Base-by-base conservation (phyloP, 805 yeast genomes). In the Helenozyma baotianmanensis region DNA sequence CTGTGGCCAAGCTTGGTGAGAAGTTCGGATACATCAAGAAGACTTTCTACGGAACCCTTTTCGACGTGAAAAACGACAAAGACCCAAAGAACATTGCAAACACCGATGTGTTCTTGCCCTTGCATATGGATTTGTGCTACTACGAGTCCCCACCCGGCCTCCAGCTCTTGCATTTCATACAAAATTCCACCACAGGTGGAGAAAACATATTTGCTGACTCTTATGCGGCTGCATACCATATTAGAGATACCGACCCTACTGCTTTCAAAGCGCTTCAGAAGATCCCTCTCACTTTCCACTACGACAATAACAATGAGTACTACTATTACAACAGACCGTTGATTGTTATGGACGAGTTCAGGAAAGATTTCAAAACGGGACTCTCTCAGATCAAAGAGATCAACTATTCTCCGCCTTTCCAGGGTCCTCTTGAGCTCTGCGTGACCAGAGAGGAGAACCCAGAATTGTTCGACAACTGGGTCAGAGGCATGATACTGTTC, bases 61-160 rank as follows among this genome's bases (percentile, higher is more conserved):
- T 83, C 59, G 83, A 83, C 50, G 89, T 83, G 6, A 69, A 67
- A 32, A 62, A 66, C 33, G 63, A 60, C 22, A 50, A 53, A 21
- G 45, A 56, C 8, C 82, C 88, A 9, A 74, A 70, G 35, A 81
- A 83, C 44, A 78, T 83, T 31, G 89, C 89, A 4, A 75, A 80
- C 48, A 79, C 92, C 4, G 65, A 70, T 30, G 68, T 66, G 7
- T 73, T 73, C 44, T 64, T 84, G 25, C 88, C 88, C 2, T 62
- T 83, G 30, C 94, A 83, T 47, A 83, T 81, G 82, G 92, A 84
- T 49, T 64, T 83, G 16, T 65, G 78, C 28, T 83, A 82, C 58
- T 78, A 82, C 50, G 89, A 83, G 52, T 76, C 87, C 9, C 89
- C 89, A 3, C 94, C 94, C 1, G 90, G 90, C 1, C 58, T 83